Percentiles rank a stretch among this genome's conserved stretches.
Conservation (phyloP, 495 filamentous ascomycete genomes). For the Neurospora africana region DNA sequence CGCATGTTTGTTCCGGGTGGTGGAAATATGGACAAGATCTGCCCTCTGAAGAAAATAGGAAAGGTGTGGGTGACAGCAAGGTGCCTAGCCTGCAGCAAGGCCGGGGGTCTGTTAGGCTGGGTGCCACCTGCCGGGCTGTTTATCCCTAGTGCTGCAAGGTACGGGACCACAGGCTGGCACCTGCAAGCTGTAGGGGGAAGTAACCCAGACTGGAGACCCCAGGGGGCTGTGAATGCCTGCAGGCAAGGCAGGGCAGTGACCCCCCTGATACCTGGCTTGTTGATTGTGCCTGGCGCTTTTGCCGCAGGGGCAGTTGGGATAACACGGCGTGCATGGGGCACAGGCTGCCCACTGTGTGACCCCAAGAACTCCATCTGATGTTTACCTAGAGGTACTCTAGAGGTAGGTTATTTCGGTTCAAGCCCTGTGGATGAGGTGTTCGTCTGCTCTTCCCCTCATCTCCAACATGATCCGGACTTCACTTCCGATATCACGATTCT, state of each 20-base stretch:
- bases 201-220: not conserved
- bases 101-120: not conserved
- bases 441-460: not conserved
- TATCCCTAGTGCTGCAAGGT: not conserved
- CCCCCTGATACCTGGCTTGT: not conserved
- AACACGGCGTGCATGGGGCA: not conserved
- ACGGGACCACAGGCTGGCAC: not conserved
- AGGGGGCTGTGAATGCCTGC: not conserved
- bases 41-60: not conserved
- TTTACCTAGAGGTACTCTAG: no score
- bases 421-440: not conserved
- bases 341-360: not conserved
- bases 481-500: not conserved
- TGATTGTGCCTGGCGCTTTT: not conserved
- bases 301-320: not conserved
- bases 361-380: not conserved
- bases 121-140: not conserved
- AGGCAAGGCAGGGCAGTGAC: not conserved
- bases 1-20: not conserved
- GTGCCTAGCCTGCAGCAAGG: not conserved
- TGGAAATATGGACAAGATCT: not conserved
- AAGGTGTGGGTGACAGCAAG: not conserved
- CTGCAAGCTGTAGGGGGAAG: not conserved
- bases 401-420: not conserved
- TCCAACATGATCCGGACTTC: not conserved